Percentiles rank a stretch among this genome's conserved stretches.
Conservation (phyloP, 495 filamentous ascomycete genomes). For the Chaetomium cochliodes region DNA sequence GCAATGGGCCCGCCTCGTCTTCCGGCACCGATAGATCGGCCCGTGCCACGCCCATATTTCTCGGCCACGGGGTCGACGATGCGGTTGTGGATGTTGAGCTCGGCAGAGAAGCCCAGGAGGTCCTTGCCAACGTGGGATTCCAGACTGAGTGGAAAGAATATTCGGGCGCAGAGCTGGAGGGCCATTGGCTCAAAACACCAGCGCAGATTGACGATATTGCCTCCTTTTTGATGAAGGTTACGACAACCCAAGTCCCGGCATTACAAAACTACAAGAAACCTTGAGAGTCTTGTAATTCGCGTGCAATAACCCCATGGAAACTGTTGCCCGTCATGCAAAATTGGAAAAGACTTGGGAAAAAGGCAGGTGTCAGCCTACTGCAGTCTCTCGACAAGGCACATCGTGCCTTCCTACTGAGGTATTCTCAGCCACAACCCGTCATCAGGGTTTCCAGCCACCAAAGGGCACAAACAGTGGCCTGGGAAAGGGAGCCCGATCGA, state of each 20-base stretch:
- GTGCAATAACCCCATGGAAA: no score
- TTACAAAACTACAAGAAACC: not conserved
- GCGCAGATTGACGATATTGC: conserved; percentile 31
- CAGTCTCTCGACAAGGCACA: not conserved
- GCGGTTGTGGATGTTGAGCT: conserved; percentile 25
- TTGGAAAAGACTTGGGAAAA: no score
- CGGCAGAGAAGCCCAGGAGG: conserved; percentile 16
- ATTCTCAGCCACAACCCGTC: not conserved
- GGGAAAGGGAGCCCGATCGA: not conserved
- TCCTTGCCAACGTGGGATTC: conserved; percentile 19
- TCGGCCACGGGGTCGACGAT: conserved; percentile 27
- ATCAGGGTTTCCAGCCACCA: no score
- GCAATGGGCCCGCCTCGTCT: not conserved
- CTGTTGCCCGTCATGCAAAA: no score
- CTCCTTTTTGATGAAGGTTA: conserved; percentile 18
- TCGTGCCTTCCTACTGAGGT: conserved; percentile 2
- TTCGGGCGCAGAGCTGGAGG: conserved; percentile 23
- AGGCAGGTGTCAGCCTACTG: not conserved
- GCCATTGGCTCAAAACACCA: conserved; percentile 31
- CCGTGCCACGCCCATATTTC: conserved; percentile 18
- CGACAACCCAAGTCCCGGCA: not conserved
- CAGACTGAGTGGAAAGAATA: conserved; percentile 27
- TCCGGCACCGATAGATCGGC: not conserved
- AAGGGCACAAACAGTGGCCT: not conserved
- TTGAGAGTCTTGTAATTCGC: no score